Base-by-base conservation (phyloP, 495 filamentous ascomycete genomes). In the Astrothelium macrocarpum region DNA sequence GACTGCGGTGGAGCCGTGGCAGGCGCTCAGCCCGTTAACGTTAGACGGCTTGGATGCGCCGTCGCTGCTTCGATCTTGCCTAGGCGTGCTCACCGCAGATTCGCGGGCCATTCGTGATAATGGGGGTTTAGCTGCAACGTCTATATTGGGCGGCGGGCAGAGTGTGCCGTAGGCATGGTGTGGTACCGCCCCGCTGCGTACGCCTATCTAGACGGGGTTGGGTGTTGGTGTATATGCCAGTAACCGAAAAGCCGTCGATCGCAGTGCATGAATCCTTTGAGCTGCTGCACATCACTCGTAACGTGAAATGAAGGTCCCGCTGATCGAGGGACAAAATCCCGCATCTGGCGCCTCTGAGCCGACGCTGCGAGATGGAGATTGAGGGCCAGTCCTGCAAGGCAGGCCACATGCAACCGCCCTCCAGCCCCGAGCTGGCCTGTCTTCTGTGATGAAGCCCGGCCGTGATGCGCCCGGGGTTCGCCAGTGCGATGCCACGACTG, bases 161-260 rank as follows among this genome's bases (percentile, higher is more conserved):
- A 5, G 34, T 16, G 49, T 56, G 49, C 49, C 20, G 49, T 25
- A 28, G 12, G 7, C 34, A 5, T 9, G 25, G 20, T 10, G 49
- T 56, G 49, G 20, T 56, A 20, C 49, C 49, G 49, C 49, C 25
- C 49, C 49, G 49, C 49, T 28, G 49, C 25, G 49, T 56, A 25
- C 49, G 49, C 25, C 49, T 56, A 56, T 56, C 49, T 56, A 11
- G 20, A 26, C 49, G 20, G 23, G 26, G 49, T 56, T 56, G 49
- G 49, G 49, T 56, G 49, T 56, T 56, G 49, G 49, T 56, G 49
- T 56, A 25, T 56, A 9, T 56, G 49, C 49, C 16, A 56, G 49
- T 16, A 56, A 16, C 49, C 49, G 49, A 29, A n/a, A 26, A 56
- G 20, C 12, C 49, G 49, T 56, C 49, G 49, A 56, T 56, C 49